Conservation (phyloP, 768 basidiomycete genomes). For the Russula sp. region DNA sequence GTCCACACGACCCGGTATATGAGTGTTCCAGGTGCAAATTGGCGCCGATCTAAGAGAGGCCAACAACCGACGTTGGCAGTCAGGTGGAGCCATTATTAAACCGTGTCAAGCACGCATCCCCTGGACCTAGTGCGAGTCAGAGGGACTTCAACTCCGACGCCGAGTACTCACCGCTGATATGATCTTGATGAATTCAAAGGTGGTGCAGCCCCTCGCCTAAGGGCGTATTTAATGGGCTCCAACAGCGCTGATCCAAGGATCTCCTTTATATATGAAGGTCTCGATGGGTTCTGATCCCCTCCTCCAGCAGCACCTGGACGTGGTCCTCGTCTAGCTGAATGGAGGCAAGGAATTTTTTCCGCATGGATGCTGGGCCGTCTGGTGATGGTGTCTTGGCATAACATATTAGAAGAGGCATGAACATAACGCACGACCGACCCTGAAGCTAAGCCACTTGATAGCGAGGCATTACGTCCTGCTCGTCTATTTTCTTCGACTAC, state of each 20-base stretch:
- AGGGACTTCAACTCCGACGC: background rate
- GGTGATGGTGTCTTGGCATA: too few relatives aligned
- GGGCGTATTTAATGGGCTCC: background rate
- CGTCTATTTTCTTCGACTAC: too few relatives aligned
- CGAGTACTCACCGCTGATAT: background rate
- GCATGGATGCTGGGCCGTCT: too few relatives aligned
- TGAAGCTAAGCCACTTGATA: too few relatives aligned
- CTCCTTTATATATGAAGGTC: slow-evolving; percentile 1
- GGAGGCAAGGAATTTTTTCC: background rate
- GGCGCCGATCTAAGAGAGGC: too few relatives aligned
- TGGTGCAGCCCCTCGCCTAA: slow-evolving; percentile 1
- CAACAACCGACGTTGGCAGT: too few relatives aligned
- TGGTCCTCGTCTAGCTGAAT: background rate
- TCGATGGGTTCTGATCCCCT: slow-evolving; percentile 4
- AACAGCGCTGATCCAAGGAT: background rate
- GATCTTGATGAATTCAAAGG: slow-evolving; percentile 9
- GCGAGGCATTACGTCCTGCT: too few relatives aligned
- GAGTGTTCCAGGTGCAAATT: background rate
- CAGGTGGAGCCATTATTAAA: too few relatives aligned
- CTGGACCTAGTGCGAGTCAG: background rate
- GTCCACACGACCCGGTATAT: background rate
- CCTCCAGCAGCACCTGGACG: background rate
- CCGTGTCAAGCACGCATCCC: too few relatives aligned
- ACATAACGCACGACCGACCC: too few relatives aligned
- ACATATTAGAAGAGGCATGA: too few relatives aligned